phyloP scores from a whole-genome alignment of 2,329 filamentous ascomycete species.

The Phaeosphaeriaceae sp. region DNA sequence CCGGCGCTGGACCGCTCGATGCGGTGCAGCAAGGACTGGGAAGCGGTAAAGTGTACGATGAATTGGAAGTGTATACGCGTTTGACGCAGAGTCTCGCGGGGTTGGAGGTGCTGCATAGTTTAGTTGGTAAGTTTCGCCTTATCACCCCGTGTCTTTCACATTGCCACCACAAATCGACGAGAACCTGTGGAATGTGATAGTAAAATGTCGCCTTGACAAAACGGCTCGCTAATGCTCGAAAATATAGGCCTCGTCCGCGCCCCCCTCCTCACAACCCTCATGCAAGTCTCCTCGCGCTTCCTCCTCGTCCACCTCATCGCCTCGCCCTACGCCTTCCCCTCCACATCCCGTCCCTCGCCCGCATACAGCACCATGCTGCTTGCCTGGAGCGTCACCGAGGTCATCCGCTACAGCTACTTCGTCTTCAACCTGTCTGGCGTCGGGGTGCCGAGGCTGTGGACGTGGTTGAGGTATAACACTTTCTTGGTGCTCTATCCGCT shows the following conservation, averaged over 20 bases:
- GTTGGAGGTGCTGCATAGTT: conserved; percentile 83
- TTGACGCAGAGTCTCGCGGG: conserved; percentile 84
- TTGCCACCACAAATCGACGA: no score
- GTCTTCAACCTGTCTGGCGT: conserved; percentile 68
- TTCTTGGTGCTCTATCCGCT: conserved; percentile 94
- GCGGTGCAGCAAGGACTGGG: conserved; percentile 23
- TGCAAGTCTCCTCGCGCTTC: conserved; percentile 89
- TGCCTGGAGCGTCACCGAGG: conserved; percentile 90
- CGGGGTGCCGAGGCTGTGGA: conserved; percentile 70
- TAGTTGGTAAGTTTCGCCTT: conserved; percentile 65
- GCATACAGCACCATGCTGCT: conserved; percentile 80
- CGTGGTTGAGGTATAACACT: conserved; percentile 87
- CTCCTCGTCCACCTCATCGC: conserved; percentile 89
- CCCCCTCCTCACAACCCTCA: conserved; percentile 81
- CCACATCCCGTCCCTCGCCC: conserved; percentile 62
- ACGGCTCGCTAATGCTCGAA: background rate
- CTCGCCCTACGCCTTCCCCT: conserved; percentile 68
- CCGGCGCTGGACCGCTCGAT: conserved; percentile 12
- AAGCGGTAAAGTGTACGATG: conserved; percentile 63
- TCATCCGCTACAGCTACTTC: conserved; percentile 93
- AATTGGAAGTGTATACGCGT: conserved; percentile 71
- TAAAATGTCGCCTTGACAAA: no score
- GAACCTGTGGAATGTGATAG: no score
- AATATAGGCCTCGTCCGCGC: conserved; percentile 84
- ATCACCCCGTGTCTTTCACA: no score